phyloP scores from a whole-genome alignment of 2,329 filamentous ascomycete genomes.

The Ophiostoma fasciatum region DNA sequence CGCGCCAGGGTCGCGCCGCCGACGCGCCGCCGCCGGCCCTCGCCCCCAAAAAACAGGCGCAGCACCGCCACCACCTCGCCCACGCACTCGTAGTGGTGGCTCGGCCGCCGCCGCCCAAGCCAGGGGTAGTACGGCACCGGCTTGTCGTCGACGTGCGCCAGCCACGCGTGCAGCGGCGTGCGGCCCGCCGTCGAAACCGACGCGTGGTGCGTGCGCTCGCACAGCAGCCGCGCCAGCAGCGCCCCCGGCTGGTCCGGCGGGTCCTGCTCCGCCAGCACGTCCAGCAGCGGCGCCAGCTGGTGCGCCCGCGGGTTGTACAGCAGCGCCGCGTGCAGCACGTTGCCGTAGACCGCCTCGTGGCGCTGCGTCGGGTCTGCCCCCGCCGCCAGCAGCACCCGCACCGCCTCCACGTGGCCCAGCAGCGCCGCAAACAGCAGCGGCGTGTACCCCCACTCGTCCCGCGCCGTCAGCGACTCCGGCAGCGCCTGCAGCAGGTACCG shows the following conservation, averaged over 20 bases:
- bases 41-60: slow-evolving; percentile 30
- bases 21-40: slow-evolving; percentile 27
- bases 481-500: slow-evolving; percentile 49
- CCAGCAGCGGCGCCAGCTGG: slow-evolving; percentile 32
- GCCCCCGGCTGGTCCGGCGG: no score
- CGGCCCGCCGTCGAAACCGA: slow-evolving; percentile 30
- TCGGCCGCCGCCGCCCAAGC: no score
- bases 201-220: slow-evolving; percentile 37
- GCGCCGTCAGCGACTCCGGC: slow-evolving; percentile 48
- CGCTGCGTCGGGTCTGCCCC: slow-evolving; percentile 56
- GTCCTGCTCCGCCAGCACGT: slow-evolving; percentile 42
- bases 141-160: slow-evolving; percentile 15
- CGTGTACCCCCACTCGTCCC: slow-evolving; percentile 42
- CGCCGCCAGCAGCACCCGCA: slow-evolving; percentile 46
- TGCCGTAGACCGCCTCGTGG: slow-evolving; percentile 40
- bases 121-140: not conserved
- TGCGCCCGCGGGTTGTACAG: slow-evolving; percentile 18
- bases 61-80: slow-evolving; percentile 27
- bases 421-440: slow-evolving; percentile 55
- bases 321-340: slow-evolving; percentile 50
- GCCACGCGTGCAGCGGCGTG: slow-evolving; percentile 50
- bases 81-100: not conserved
- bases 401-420: slow-evolving; percentile 36
- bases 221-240: slow-evolving; percentile 41
- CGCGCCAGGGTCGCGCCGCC: slow-evolving; percentile 38